Evolutionary conservation across 352 stramenopile species (phyloP).

Genomic region (Globisporangium cederbergense): DNA sequence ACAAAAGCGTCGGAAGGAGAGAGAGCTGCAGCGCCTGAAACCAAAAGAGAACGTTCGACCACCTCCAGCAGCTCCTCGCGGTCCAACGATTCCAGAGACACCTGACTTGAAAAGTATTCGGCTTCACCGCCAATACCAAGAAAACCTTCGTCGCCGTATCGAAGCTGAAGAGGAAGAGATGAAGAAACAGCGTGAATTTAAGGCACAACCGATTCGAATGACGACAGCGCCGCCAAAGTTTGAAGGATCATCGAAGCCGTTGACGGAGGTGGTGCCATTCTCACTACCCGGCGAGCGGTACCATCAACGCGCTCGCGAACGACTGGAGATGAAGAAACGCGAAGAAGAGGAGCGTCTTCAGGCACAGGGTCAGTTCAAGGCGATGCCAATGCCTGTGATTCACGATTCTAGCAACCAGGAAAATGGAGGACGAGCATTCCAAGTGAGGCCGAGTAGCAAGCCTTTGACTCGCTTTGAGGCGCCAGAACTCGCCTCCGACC

Average conservation of each 20-base stretch:
- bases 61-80: conserved; percentile 19
- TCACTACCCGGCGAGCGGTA: conserved; percentile 48
- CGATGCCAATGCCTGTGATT: conserved; percentile 65
- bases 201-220: conserved; percentile 67
- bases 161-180: conserved; percentile 55
- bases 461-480: conserved; percentile 42
- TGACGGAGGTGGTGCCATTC: conserved; percentile 71
- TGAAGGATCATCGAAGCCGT: conserved; percentile 64
- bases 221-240: conserved; percentile 52
- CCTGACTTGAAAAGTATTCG: conserved; percentile 70
- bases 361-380: conserved; percentile 43
- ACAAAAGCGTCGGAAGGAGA: conserved; percentile 41
- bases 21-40: conserved; percentile 33
- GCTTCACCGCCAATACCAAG: conserved; percentile 67
- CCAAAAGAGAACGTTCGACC: conserved; percentile 22
- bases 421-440: conserved; percentile 14
- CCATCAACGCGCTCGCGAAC: conserved; percentile 55
- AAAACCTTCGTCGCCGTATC: conserved; percentile 58
- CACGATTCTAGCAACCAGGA: conserved; percentile 20
- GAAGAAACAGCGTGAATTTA: conserved; percentile 57
- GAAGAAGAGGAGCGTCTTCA: conserved; percentile 57
- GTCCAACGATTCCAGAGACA: conserved; percentile 63
- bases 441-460: conserved; percentile 31
- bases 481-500: conserved; percentile 62
- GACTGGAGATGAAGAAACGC: conserved; percentile 47